Base-by-base conservation (phyloP, 73 alveolate species). In the Loxodes magnus region DNA sequence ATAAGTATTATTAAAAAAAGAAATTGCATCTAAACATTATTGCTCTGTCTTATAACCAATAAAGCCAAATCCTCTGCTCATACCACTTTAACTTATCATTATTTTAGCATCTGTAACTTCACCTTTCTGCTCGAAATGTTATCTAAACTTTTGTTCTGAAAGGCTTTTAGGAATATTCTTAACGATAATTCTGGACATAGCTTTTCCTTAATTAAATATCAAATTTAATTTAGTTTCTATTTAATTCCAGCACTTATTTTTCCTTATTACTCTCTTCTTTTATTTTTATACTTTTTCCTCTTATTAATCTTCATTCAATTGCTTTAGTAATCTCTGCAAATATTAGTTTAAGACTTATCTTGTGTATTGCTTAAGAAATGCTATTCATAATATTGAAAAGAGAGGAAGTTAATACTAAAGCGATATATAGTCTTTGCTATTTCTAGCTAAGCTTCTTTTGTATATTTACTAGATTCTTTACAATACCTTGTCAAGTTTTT, bases 111-210 rank as follows among this genome's bases (percentile, higher is more conserved):
- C 87, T 28, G 87, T 73, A 27, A 73, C 62, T 25, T 44, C 69
- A 3, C 94, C 97, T 43, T 66, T 64, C 42, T 50, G 56, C 14
- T 73, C 35, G 70, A 87, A 87, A 72, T 80, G 93, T 29, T 75
- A 71, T 38, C 69, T 68, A 14, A 87, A 53, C 62, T 79, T 67
- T 34, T 70, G 61, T 56, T 82, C 97, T 7, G 75, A 68, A n/a
- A 79, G 54, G 63, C 82, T 71, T 51, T 71, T 76, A 12, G 97
- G 97, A 51, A 87, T 54, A 62, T 87, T 82, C 58, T 82, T 82
- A 7, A 87, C 93, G 7, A 87, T 77, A 34, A 87, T 52, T 51
- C 97, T 69, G 59, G 59, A 46, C 59, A 46, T 46, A 25, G n/a
- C 9, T 9, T 9, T 31, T 9, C n/a, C n/a, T 31, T 31, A 10